phyloP scores from a whole-genome alignment of 179 eudicot genomes.

The Kewa caespitosa region DNA sequence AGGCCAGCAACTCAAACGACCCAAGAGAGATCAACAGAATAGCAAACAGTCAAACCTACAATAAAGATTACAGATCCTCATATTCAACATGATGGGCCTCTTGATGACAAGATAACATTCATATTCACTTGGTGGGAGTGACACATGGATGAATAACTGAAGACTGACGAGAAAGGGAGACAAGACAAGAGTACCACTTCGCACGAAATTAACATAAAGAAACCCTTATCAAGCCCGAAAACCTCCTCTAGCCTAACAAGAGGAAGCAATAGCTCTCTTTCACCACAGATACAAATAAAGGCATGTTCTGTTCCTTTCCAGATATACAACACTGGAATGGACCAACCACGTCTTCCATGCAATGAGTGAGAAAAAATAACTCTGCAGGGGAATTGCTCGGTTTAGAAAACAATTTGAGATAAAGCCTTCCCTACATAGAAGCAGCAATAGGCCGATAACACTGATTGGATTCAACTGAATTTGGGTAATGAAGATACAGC shows the following conservation, averaged over 20 bases:
- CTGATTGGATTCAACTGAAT: neutral
- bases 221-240: neutral
- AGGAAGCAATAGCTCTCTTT: neutral
- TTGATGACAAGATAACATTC: neutral
- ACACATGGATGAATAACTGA: neutral
- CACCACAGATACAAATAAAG: neutral
- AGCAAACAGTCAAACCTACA: conserved; percentile 6
- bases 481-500: neutral
- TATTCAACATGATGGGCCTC: neutral
- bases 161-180: neutral
- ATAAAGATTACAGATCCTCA: neutral
- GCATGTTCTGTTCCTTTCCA: neutral
- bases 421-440: neutral
- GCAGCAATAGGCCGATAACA: neutral
- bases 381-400: too few species aligned
- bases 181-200: neutral
- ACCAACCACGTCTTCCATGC: neutral
- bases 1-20: neutral
- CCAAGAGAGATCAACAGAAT: neutral
- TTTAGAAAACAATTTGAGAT: neutral
- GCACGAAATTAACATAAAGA: neutral
- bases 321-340: neutral
- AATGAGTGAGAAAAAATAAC: neutral
- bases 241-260: conserved; percentile 7
- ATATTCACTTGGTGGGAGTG: neutral